A percentile compares a stretch with the other conserved stretches of the same genome.
phyloP scores from a whole-genome alignment of 1,139 yeast species.

The Taphrina deformans region DNA sequence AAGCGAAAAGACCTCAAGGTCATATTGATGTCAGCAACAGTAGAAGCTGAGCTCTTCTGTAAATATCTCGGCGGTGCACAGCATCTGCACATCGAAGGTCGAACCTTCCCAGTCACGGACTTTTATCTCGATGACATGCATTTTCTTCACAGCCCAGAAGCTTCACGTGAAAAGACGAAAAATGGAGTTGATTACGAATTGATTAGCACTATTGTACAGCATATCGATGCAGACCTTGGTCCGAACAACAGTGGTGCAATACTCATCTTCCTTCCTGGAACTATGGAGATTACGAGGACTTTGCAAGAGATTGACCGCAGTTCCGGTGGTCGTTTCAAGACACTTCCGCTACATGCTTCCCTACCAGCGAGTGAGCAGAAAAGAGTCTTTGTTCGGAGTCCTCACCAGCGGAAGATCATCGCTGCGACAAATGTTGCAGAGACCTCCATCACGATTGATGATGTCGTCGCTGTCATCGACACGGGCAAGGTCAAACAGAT shows the following conservation, averaged over 20 bases:
- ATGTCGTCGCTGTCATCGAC: constrained; percentile 89
- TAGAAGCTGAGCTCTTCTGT: constrained; percentile 67
- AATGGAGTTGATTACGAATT: constrained; percentile 65
- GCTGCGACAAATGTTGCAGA: constrained; percentile 84
- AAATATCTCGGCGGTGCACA: constrained; percentile 51
- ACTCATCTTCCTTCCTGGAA: constrained; percentile 84
- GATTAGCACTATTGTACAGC: constrained; percentile 57
- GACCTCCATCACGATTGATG: constrained; percentile 88
- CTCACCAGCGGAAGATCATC: constrained; percentile 67
- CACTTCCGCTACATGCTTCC: constrained; percentile 85
- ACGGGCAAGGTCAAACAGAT: constrained; percentile 81
- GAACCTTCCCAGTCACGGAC: constrained; percentile 88
- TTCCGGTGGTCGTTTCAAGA: constrained; percentile 43
- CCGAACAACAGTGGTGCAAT: constrained; percentile 62
- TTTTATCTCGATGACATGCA: constrained; percentile 63
- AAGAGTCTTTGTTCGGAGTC: constrained; percentile 57
- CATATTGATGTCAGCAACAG: constrained; percentile 92
- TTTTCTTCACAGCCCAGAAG: constrained; percentile 10
- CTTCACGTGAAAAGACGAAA: constrained; percentile 45
- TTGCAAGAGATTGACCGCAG: constrained; percentile 46
- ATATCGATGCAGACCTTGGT: constrained; percentile 54
- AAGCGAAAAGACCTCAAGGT: constrained; percentile 52
- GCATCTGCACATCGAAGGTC: constrained; percentile 73
- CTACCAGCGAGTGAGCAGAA: constrained; percentile 79
- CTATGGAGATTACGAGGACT: constrained; percentile 75